Evolutionary conservation across 2,329 filamentous ascomycete species (phyloP), one percentile per base, ranked within the genome.

Genomic region (Stagonosporopsis tanaceti): DNA sequence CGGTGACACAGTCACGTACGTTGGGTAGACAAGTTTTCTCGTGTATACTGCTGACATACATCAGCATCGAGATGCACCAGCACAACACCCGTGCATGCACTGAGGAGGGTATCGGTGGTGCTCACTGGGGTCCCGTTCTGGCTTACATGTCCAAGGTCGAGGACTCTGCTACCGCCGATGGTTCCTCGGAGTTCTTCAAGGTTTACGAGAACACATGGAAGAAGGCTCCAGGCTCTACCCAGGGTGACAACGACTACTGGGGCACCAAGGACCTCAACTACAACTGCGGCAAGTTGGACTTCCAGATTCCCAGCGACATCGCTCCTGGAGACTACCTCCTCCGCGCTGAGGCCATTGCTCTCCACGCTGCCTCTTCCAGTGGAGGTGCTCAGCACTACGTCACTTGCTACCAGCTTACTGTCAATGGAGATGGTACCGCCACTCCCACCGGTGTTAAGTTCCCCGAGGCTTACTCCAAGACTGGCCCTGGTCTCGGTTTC

Each of bases 101-200:
- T 3, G 54, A 64, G 53, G 63, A 71, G 57, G 68, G 59, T 24
- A 61, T 71, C 35, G 68, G 68, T 32, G 68, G 68, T 38, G 67
- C 80, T 44, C 84, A 85, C 76, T 75, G 78, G 72, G 84, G 84
- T 8, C 83, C 83, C 35, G 72, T 85, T 65, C 78, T 83, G 61
- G 83, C 81, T 54, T 86, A 83, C 70, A 80, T 85, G 65, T 59
- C 62, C 48, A 67, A 69, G 55, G 68, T 71, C 12, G 67, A 71
- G 17, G 81, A 83, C 4, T 74, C 76, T 15, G 73, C 76, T 27
- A 62, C 67, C 17, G 72, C 74, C 47, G 78, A 81, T 50, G 82
- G 82, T 35, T 77, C 78, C 11, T 81, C 81, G 27, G 76, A 78
- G 58, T 82, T 84, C 72, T 86, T 83, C 63, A 81, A 79, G 71